A percentile compares a stretch with the other conserved stretches of the same genome.
Evolutionary conservation across 805 yeast genomes (phyloP).

Genomic region (Isabelozyma rhagii): DNA sequence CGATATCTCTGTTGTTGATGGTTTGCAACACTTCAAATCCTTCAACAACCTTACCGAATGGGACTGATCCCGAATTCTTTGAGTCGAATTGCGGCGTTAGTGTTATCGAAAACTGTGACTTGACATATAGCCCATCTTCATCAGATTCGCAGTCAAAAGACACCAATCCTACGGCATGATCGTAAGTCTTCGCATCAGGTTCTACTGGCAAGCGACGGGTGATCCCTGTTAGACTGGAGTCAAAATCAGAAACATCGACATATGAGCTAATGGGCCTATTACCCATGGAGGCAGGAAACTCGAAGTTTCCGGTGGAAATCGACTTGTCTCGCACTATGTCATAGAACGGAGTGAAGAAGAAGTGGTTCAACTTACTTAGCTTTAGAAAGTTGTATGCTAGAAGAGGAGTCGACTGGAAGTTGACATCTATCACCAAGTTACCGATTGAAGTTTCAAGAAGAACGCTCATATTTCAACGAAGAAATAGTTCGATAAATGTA

Average conservation of each 20-base stretch:
- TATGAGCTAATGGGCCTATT: conserved; percentile 6
- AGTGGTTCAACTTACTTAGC: conserved; percentile 51
- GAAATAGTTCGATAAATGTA: neutral
- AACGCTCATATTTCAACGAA: conserved; percentile 32
- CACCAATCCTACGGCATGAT: conserved; percentile 9
- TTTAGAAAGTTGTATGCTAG: conserved; percentile 49
- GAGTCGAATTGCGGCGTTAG: neutral
- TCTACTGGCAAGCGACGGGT: too few relatives aligned
- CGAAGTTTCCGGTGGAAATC: conserved; percentile 48
- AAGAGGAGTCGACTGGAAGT: conserved; percentile 27
- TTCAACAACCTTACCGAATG: conserved; percentile 53
- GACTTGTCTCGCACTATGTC: conserved; percentile 37
- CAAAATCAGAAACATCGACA: conserved; percentile 3
- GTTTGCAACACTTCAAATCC: conserved; percentile 46
- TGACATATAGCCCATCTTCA: conserved; percentile 1
- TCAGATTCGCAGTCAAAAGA: conserved; percentile 6
- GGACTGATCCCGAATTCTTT: conserved; percentile 4
- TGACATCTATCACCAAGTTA: conserved; percentile 50
- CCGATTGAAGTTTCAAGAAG: conserved; percentile 37
- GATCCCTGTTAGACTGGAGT: neutral
- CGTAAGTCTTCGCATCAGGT: neutral
- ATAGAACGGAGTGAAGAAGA: conserved; percentile 49
- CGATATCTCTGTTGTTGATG: conserved; percentile 39
- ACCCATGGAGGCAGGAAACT: conserved; percentile 29
- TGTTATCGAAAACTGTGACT: conserved; percentile 12